Percentiles rank a stretch among this genome's conserved stretches.
Conservation (phyloP, 306 rosid genomes). For the Begonia peltatifolia region DNA sequence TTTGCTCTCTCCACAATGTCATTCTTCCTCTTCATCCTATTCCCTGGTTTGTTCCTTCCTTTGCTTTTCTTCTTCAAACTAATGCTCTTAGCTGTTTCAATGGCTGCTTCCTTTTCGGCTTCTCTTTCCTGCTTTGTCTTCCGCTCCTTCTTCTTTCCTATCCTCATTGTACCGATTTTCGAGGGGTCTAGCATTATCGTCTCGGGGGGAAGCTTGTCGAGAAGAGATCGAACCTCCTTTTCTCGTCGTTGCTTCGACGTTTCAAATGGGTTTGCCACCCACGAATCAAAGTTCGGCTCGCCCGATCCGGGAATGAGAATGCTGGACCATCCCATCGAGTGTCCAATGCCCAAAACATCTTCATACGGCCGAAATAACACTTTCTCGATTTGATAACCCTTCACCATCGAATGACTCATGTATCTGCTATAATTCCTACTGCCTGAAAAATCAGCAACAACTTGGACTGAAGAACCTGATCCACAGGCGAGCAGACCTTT, state of each 20-base stretch:
- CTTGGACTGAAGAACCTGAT: constrained; percentile 35
- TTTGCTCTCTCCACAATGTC: constrained; percentile 43
- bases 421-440: constrained; percentile 46
- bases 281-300: constrained; percentile 76
- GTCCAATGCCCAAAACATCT: constrained; percentile 80
- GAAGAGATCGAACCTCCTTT: constrained; percentile 57
- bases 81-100: constrained; percentile 44
- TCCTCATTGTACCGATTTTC: constrained; percentile 51
- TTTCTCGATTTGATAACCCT: constrained; percentile 68
- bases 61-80: constrained; percentile 68
- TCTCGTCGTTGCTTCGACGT: constrained; percentile 74
- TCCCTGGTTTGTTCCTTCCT: constrained; percentile 74
- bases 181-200: constrained; percentile 66
- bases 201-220: constrained; percentile 77
- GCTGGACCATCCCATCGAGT: constrained; percentile 89
- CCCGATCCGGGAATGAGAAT: constrained; percentile 93
- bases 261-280: constrained; percentile 85
- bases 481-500: constrained; percentile 80
- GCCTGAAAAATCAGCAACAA: constrained; percentile 43
- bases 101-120: constrained; percentile 52
- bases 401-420: constrained; percentile 69
- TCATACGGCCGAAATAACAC: constrained; percentile 71
- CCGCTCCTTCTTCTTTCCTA: constrained; percentile 30
- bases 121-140: constrained; percentile 32
- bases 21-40: constrained; percentile 41